Conservation (phyloP, 148 eudicot species). For the Chenopodium suecicum region DNA sequence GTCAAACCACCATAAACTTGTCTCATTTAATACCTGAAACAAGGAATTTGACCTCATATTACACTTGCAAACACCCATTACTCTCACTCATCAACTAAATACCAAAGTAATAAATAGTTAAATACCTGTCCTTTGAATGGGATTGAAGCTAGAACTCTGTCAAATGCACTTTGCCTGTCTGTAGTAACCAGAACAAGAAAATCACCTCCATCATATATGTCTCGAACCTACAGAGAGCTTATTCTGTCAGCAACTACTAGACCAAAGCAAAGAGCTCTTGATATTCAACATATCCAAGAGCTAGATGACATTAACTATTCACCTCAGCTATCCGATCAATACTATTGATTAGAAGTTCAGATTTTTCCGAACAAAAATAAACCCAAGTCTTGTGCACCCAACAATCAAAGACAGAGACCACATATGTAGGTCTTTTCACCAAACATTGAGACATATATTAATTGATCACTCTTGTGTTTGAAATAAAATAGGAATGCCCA, state of each 20-base stretch:
- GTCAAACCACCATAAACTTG: conserved; percentile 97
- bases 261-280: neutral
- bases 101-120: neutral
- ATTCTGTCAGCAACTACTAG: neutral
- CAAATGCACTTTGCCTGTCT: conserved; percentile 95
- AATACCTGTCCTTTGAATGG: conserved; percentile 95
- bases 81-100: too few relatives aligned
- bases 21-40: conserved; percentile 82
- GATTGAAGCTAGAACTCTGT: conserved; percentile 88
- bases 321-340: neutral
- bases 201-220: conserved; percentile 88
- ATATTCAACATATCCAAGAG: neutral
- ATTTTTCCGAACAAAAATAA: neutral
- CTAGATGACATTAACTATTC: neutral
- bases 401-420: neutral
- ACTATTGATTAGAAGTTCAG: neutral
- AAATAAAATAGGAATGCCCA: too few relatives aligned
- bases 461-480: too few relatives aligned
- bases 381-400: neutral
- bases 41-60: neutral
- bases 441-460: too few relatives aligned
- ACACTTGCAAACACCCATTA: neutral
- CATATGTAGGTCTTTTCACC: neutral
- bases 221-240: conserved; percentile 66
- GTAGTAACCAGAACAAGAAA: conserved; percentile 89